Evolutionary conservation across 495 filamentous ascomycete genomes (phyloP), one percentile per base, ranked within the genome.

Genomic region (Penicillium macrosclerotiorum): DNA sequence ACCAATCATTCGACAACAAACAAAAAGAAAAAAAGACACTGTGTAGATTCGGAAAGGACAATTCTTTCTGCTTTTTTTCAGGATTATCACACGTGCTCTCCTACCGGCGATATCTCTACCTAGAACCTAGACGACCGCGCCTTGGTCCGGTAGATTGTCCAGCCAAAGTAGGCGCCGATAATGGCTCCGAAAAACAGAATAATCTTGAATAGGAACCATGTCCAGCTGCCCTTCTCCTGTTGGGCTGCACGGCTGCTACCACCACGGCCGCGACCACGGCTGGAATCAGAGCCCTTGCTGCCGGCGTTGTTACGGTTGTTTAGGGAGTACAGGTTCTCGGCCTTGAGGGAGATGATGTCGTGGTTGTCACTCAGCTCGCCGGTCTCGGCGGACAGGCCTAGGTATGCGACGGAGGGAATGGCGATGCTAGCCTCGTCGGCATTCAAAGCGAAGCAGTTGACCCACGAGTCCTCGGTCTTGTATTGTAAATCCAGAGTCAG

Each of bases 301-400:
- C 73, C 59, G 31, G 67, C 61, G 38, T 62, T 46, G 39, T 52
- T n/a, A n/a, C n/a, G n/a, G n/a, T n/a, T 51, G 59, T 71, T 77
- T 40, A 83, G 68, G 44, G 76, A 77, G 68, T 99, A 96, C 20
- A 97, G 76, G 63, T 96, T 97, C 76, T 88, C 86, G 29, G 91
- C 82, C 46, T 84, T 73, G 64, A 99, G 79, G 42, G 79, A 85
- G 65, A 97, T 85, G 66, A 99, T 94, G 66, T 99, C 94, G 79
- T 95, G 90, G 76, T 96, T 95, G 68, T 99, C 94, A 64, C 80
- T 88, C 54, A 99, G 78, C 71, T 99, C 94, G 55, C 94, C 94
- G 19, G 91, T 96, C 74, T 97, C 90, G 31, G 91, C 90, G 45
- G 81, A 88, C 72, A 99, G 95, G 55, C 94, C 94, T 11, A 99